A percentile compares a stretch with the other conserved stretches of the same genome.
Conservation (phyloP, 2,329 filamentous ascomycete species). For the Epichloe uncinata region DNA sequence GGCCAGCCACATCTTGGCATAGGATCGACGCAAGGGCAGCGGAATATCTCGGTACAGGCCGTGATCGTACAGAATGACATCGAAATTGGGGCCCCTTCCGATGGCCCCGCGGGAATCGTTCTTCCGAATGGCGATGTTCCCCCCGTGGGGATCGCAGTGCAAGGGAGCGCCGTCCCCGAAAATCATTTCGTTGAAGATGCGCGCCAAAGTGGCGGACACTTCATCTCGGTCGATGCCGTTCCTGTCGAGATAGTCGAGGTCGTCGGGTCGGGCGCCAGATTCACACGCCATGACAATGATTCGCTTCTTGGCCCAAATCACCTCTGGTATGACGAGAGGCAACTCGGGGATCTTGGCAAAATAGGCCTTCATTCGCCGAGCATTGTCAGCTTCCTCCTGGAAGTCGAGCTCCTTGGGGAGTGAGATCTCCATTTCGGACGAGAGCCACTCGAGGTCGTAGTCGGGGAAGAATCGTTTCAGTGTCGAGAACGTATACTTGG, state of each 20-base stretch:
- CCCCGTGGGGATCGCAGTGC: conserved; percentile 94
- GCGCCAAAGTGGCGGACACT: conserved; percentile 78
- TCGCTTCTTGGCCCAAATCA: conserved; percentile 77
- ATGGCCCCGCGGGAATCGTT: conserved; percentile 45
- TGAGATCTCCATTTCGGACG: conserved; percentile 81
- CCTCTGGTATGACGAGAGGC: conserved; percentile 80
- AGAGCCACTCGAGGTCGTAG: conserved; percentile 94
- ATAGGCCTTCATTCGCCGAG: conserved; percentile 63
- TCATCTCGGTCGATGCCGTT: conserved; percentile 89
- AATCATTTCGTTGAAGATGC: conserved; percentile 99
- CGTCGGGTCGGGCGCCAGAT: conserved; percentile 74
- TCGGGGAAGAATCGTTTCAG: conserved; percentile 92
- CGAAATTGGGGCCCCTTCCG: conserved; percentile 58
- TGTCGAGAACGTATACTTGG: conserved; percentile 76
- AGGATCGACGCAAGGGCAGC: conserved; percentile 60
- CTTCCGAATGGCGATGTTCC: conserved; percentile 84
- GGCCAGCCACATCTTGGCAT: conserved; percentile 95
- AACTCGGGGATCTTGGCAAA: conserved; percentile 60
- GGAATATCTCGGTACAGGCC: conserved; percentile 92
- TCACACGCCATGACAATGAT: conserved; percentile 95
- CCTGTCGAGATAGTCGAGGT: conserved; percentile 72
- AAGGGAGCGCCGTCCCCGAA: conserved; percentile 80
- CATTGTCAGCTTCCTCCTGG: conserved; percentile 71
- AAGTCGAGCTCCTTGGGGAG: conserved; percentile 90
- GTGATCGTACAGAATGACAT: conserved; percentile 93